Conservation (phyloP, 2,329 filamentous ascomycete species). For the Coleophoma crateriformis region DNA sequence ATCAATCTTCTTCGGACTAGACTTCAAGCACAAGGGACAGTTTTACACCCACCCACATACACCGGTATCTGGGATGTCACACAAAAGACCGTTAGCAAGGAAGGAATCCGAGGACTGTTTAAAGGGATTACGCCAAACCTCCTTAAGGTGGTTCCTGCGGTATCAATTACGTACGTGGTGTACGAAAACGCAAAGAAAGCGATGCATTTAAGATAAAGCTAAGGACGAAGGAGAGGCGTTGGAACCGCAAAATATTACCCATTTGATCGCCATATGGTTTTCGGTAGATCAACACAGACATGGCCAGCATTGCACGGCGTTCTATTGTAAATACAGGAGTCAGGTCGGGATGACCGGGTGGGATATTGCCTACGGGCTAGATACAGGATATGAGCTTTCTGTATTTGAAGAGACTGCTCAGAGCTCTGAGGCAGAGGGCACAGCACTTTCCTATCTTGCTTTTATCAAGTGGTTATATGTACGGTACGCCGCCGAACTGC, state of each 20-base stretch:
- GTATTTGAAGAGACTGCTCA: neutral
- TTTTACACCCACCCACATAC: constrained; percentile 86
- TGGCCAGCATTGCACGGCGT: neutral
- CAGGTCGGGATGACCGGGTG: neutral
- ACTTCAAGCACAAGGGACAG: constrained; percentile 89
- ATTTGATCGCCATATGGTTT: too few species aligned
- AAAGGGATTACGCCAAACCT: constrained; percentile 94
- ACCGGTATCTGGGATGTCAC: constrained; percentile 88
- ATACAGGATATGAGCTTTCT: neutral
- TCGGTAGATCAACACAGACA: neutral
- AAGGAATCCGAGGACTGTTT: constrained; percentile 83
- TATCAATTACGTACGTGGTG: constrained; percentile 91
- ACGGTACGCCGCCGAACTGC: too few species aligned
- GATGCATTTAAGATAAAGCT: constrained; percentile 33
- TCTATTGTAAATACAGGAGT: neutral
- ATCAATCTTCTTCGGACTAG: constrained; percentile 89
- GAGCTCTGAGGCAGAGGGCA: too few species aligned
- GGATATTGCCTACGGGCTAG: neutral
- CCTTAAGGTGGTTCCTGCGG: constrained; percentile 90
- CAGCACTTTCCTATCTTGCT: too few species aligned
- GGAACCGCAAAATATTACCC: neutral
- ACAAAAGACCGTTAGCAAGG: constrained; percentile 72
- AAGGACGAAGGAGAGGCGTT: constrained; percentile 1
- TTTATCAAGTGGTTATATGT: too few species aligned
- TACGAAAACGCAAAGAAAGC: constrained; percentile 85